Conservation (phyloP, 768 basidiomycete species). For the Trametes punicea region DNA sequence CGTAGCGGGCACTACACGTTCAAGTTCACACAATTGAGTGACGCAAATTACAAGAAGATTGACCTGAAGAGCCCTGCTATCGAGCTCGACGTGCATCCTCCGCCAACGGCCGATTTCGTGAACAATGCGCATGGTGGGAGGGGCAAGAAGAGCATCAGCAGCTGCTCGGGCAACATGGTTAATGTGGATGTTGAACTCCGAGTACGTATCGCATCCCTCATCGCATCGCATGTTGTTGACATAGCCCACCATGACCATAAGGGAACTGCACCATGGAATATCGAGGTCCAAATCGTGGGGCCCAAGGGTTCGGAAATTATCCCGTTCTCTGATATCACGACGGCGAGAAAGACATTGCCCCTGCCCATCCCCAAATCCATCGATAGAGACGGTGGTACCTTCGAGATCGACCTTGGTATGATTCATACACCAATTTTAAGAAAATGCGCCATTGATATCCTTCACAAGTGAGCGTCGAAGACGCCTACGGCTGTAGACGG, state of each 20-base stretch:
- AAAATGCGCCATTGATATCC: not conserved
- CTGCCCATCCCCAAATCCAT: slow-evolving; percentile 68
- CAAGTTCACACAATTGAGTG: slow-evolving; percentile 74
- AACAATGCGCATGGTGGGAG: slow-evolving; percentile 37
- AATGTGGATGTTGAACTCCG: slow-evolving; percentile 78
- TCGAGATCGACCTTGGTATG: slow-evolving; percentile 77
- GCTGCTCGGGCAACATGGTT: slow-evolving; percentile 75
- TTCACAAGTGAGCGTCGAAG: slow-evolving; percentile 73
- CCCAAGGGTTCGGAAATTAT: slow-evolving; percentile 63
- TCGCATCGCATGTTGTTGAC: not conserved
- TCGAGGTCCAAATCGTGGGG: slow-evolving; percentile 80
- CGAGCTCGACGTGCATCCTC: slow-evolving; percentile 85
- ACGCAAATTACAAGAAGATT: slow-evolving; percentile 78
- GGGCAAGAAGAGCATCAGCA: slow-evolving; percentile 58
- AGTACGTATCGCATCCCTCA: slow-evolving; percentile 40
- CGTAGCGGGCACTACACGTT: slow-evolving; percentile 88
- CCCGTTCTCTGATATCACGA: slow-evolving; percentile 51
- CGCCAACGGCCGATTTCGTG: slow-evolving; percentile 77
- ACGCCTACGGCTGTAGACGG: slow-evolving; percentile 84
- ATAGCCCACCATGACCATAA: slow-evolving; percentile 28
- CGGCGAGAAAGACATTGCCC: slow-evolving; percentile 50
- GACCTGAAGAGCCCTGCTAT: slow-evolving; percentile 74
- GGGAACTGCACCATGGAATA: slow-evolving; percentile 89
- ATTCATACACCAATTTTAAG: not conserved
- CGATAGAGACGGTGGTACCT: slow-evolving; percentile 65